A percentile compares a stretch with the other conserved stretches of the same genome.
Conservation (phyloP, 192 early-diverging fungal species). For the Phlyctochytrium planicorne region DNA sequence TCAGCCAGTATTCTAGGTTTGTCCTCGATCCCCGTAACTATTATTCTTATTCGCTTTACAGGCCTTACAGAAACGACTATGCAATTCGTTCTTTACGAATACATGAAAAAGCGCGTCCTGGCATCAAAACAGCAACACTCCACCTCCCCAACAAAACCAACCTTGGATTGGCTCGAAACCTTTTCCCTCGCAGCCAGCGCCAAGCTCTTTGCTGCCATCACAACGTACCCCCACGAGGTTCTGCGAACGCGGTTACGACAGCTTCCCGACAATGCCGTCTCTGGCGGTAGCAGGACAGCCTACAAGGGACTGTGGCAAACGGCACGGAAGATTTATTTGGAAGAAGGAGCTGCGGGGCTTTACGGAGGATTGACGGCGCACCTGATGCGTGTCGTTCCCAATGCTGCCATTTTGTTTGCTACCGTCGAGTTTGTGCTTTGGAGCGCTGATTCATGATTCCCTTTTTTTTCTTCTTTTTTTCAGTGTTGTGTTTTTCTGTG, state of each 20-base stretch:
- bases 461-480: too few relatives aligned
- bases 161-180: conserved; percentile 82
- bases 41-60: conserved; percentile 24
- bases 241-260: conserved; percentile 88
- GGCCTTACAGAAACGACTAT: conserved; percentile 87
- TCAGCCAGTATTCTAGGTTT: conserved; percentile 83
- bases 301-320: conserved; percentile 56
- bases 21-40: background rate
- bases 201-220: conserved; percentile 82
- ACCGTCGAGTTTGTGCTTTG: conserved; percentile 32
- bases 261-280: background rate
- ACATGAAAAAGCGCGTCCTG: conserved; percentile 65
- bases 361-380: conserved; percentile 97
- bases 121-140: conserved; percentile 4
- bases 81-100: conserved; percentile 96
- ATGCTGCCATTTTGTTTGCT: conserved; percentile 90
- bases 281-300: conserved; percentile 38
- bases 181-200: conserved; percentile 79
- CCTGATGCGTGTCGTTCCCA: conserved; percentile 91
- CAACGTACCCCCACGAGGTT: conserved; percentile 95
- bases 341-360: conserved; percentile 83
- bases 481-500: too few relatives aligned
- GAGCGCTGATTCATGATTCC: too few relatives aligned
- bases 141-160: too few relatives aligned
- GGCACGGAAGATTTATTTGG: conserved; percentile 54